Conservation (phyloP, 23 red algal species). For the Chondrus crispus region DNA sequence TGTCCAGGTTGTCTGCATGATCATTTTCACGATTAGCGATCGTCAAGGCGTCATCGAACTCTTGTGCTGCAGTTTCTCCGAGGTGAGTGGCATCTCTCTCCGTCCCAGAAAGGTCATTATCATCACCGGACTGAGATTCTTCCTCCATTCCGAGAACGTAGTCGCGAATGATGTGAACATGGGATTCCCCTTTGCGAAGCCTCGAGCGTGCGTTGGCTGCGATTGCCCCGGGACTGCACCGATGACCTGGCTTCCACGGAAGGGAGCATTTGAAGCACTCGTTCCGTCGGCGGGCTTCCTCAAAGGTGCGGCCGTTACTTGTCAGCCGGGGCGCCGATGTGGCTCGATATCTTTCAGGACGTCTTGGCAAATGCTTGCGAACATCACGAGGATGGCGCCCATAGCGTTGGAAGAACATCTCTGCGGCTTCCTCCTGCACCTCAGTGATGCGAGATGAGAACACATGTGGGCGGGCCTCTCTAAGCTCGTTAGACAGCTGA, state of each 20-base stretch:
- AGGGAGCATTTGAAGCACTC: background rate
- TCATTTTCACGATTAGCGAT: background rate
- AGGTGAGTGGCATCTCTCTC: background rate
- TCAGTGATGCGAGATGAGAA: background rate
- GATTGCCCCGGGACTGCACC: background rate
- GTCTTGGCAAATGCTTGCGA: background rate
- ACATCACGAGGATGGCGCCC: slow-evolving; percentile 23
- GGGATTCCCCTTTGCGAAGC: background rate
- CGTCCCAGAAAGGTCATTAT: background rate
- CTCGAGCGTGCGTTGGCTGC: background rate
- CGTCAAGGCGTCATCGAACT: background rate
- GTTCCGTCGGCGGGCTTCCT: background rate
- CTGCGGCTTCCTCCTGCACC: background rate
- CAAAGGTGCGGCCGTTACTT: slow-evolving; percentile 2
- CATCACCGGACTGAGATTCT: background rate
- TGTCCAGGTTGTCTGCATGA: too few species aligned
- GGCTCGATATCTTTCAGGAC: background rate
- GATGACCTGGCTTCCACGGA: background rate
- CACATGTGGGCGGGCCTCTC: background rate
- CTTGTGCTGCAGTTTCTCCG: background rate
- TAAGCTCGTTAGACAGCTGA: background rate
- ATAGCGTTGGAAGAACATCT: slow-evolving; percentile 10
- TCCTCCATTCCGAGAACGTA: background rate
- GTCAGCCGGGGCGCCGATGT: background rate
- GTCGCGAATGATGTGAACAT: background rate